A percentile compares a stretch with the other conserved stretches of the same genome.
phyloP scores from a whole-genome alignment of 352 stramenopile genomes.

The Globisporangium splendens region DNA sequence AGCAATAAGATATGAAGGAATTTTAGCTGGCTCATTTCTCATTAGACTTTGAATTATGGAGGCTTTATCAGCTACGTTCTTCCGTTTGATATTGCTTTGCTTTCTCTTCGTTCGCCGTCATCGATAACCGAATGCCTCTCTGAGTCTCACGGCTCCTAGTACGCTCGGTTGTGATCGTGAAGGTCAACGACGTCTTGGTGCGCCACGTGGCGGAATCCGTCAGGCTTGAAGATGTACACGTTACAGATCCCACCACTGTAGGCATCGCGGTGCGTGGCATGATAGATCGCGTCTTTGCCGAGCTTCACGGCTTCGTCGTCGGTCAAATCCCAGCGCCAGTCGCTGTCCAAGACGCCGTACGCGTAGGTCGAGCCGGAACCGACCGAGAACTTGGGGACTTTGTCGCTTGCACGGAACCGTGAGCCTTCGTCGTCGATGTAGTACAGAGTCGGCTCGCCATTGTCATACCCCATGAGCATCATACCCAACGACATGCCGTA shows the following conservation, averaged over 20 bases:
- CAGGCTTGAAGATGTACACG: slow-evolving; percentile 97
- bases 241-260: slow-evolving; percentile 96
- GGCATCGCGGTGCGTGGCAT: slow-evolving; percentile 98
- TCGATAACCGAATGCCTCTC: no score
- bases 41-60: no score
- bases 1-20: no score
- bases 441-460: slow-evolving; percentile 97
- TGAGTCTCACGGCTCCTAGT: no score
- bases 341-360: slow-evolving; percentile 98
- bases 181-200: slow-evolving; percentile 98
- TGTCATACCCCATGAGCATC: slow-evolving; percentile 99
- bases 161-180: slow-evolving; percentile 87
- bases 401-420: slow-evolving; percentile 93
- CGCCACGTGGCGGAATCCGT: slow-evolving; percentile 96
- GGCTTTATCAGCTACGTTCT: no score
- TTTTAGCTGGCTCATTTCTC: no score
- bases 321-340: slow-evolving; percentile 95
- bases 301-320: slow-evolving; percentile 99
- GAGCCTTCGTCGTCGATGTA: slow-evolving; percentile 99
- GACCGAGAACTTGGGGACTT: slow-evolving; percentile 97
- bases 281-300: slow-evolving; percentile 98
- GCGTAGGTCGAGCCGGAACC: slow-evolving; percentile 99
- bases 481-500: slow-evolving; percentile 97
- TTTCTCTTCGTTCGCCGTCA: no score
- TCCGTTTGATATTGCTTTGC: no score